Percentiles rank a stretch among this genome's conserved stretches.
phyloP scores from a whole-genome alignment of 345 rosid genomes.

The Turritis glabra region DNA sequence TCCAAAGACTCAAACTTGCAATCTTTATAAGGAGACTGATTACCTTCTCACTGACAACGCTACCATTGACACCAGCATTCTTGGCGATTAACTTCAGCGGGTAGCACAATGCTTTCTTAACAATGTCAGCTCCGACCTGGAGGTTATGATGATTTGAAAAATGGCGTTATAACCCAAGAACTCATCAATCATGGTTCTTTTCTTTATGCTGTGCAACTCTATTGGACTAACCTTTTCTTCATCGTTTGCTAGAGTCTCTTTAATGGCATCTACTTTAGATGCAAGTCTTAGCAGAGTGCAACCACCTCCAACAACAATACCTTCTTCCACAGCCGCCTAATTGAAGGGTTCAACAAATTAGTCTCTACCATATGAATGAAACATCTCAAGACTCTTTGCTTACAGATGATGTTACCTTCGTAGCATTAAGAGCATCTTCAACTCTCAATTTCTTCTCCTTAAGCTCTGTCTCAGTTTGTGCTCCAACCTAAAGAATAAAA shows the following conservation, averaged over 20 bases:
- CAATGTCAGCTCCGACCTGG: conserved; percentile 91
- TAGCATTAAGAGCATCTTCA: conserved; percentile 95
- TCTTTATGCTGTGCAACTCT: not conserved
- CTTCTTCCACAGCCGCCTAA: conserved; percentile 78
- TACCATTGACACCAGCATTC: conserved; percentile 91
- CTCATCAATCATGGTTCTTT: not conserved
- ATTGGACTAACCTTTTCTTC: conserved; percentile 67
- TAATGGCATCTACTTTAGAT: conserved; percentile 66
- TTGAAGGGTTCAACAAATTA: not conserved
- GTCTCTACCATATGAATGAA: not conserved
- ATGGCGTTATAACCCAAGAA: not conserved
- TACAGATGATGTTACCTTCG: conserved; percentile 55
- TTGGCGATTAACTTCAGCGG: conserved; percentile 85
- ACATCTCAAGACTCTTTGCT: not conserved
- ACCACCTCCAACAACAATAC: conserved; percentile 81
- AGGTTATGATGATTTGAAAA: not conserved
- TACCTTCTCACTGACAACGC: conserved; percentile 88
- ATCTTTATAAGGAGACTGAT: not conserved
- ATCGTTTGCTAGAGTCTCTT: conserved; percentile 64
- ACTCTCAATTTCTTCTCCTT: conserved; percentile 94
- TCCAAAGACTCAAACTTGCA: conserved; percentile 8
- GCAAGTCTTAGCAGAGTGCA: conserved; percentile 72
- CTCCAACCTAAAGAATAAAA: conserved; percentile 52
- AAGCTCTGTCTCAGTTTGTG: conserved; percentile 82
- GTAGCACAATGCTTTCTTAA: conserved; percentile 80